Evolutionary conservation across 2,329 filamentous ascomycete genomes (phyloP), one percentile per base, ranked within the genome.

Genomic region (Pyrenophora teres): DNA sequence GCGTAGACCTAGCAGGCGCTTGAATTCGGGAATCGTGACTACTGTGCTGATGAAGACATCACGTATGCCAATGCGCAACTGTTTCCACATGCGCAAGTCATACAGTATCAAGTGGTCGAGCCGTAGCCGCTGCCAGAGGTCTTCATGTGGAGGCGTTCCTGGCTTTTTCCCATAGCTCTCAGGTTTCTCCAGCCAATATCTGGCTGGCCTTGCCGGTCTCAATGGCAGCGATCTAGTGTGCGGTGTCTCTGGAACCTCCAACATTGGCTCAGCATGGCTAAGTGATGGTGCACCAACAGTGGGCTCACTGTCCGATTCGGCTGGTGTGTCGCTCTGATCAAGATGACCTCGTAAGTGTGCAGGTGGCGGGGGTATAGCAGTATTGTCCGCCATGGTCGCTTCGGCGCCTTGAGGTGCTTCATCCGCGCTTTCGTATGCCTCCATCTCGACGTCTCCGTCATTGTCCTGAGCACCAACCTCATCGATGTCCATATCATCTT

Each of bases 11-110:
- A 99, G 80, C 8, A 99, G 86, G 16, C 93, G 87, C 77, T 99
- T 99, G 82, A 99, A 99, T 69, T 96, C 85, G 4, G 94, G 93
- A 47, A 99, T 91, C 5, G 90, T 91, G 40, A 99, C 92, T 4
- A 99, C 91, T 0, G 94, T 99, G 41, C 90, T 94, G 64, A 99
- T 96, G 74, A 97, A 97, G 1, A 99, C 83, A 57, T 96, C 89
- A 27, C 94, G 87, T 50, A 99, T 82, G 69, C 96, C 90, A 42
- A 93, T 92, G 50, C 94, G 86, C 27, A 95, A 84, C 71, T 92
- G 94, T 76, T 99, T 99, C 94, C 94, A 99, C 81, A 99, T 86
- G 36, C 94, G 83, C 44, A 99, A 77, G 71, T 99, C 94, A 70
- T 96, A 99, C 7, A 99, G 80, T 25, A 99, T 90, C 68, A 99